Evolutionary conservation across 1,284 basidiomycete species (phyloP), one percentile per base, ranked within the genome.

Genomic region (Trichosporon inkin): DNA sequence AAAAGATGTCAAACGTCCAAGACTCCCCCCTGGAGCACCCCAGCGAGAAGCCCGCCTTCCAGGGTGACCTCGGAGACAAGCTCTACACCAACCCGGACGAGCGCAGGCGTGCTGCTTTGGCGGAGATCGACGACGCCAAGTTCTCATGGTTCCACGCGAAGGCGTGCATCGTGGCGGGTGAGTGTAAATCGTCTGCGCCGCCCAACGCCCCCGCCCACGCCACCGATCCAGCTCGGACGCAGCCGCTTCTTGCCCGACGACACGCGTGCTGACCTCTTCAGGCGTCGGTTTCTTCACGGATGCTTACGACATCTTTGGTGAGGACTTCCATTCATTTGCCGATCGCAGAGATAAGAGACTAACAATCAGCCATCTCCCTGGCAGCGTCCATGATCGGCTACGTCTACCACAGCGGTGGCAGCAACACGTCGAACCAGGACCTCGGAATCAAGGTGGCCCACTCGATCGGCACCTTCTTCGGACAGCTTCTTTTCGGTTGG

Each of bases 361-460:
- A 24, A 49, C 20, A 49, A 49, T 6, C 44, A 49, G 52, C 52
- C 10, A 81, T 92, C 78, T 89, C 86, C 68, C 86, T 90, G 49
- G 88, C 84, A 0, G 84, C 86, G 0, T 79, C 80, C 1, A 90
- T 91, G 88, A 78, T 92, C 47, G 87, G 86, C 16, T 87, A 85
- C 68, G 85, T 90, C 52, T 91, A 91, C 71, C 85, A 85, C 60
- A 59, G 65, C 61, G 63, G 77, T 63, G 68, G 76, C 10, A 64
- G 74, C 28, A 74, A 68, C 60, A 82, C 80, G 47, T 62, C 79
- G 37, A 83, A 85, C 68, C 86, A 90, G 71, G 83, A 86, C 66
- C 83, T 87, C 44, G 85, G 84, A 58, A 78, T 87, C 74, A 88
- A 88, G 73, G 83, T 87, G n/a, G 82, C 85, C 2, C 84, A 80